These are phyloP conservation scores for Abrus precatorius DNA, from an alignment of 306 rosid genomes.

Conservation along the genomic window DNA sequence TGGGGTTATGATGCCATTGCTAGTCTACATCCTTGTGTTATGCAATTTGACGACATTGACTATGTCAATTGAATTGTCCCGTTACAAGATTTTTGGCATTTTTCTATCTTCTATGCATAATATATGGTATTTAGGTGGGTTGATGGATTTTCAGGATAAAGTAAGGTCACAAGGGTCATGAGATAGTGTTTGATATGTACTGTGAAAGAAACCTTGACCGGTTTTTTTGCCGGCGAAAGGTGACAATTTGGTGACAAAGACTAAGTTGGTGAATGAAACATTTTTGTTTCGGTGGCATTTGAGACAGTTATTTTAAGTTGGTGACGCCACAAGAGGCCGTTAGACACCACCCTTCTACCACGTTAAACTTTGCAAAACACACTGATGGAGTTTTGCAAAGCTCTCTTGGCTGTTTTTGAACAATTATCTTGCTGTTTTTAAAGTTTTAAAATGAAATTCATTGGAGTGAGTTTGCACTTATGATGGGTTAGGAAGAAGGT, in stretches of 20 bases:
- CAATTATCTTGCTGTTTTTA: no score
- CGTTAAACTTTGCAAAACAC: no score
- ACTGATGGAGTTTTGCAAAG: no score
- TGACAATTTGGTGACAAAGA: constrained; percentile 28
- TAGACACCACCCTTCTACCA: neutral
- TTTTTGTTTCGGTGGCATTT: constrained; percentile 18
- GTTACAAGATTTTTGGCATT: constrained; percentile 46
- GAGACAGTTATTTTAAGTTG: constrained; percentile 2
- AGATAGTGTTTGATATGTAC: neutral
- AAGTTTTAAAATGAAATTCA: no score
- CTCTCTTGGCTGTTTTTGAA: no score
- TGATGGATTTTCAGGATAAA: constrained; percentile 37
- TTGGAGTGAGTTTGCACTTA: no score
- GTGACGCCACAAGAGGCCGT: neutral
- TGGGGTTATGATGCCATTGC: constrained; percentile 21
- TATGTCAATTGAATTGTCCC: constrained; percentile 42
- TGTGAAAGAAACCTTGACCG: constrained; percentile 24
- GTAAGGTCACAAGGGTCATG: constrained; percentile 4
- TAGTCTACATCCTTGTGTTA: constrained; percentile 48
- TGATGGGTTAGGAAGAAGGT: no score
- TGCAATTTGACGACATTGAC: constrained; percentile 38
- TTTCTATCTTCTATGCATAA: constrained; percentile 24
- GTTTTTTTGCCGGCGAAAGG: constrained; percentile 24
- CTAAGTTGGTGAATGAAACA: neutral
- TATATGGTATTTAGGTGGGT: constrained; percentile 31